A percentile compares a stretch with the other conserved stretches of the same genome.
Conservation (phyloP, 768 basidiomycete genomes). For the Suillus americanus region DNA sequence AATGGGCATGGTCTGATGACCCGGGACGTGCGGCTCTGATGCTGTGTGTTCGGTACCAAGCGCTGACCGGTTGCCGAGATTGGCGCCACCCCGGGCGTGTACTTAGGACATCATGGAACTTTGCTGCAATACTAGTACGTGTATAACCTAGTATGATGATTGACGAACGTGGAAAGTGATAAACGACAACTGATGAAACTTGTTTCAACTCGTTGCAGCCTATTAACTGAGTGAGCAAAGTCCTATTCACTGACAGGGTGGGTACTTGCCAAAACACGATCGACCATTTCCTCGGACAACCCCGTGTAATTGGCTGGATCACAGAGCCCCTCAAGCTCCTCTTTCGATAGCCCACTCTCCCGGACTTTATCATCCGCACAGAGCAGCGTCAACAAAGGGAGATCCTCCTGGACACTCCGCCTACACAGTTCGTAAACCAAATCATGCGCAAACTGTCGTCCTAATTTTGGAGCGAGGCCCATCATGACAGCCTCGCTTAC, state of each 20-base stretch:
- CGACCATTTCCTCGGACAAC: slow-evolving; percentile 30
- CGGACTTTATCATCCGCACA: slow-evolving; percentile 27
- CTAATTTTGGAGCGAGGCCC: slow-evolving; percentile 40
- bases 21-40: neutral
- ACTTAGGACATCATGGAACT: neutral
- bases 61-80: neutral
- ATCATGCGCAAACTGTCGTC: slow-evolving; percentile 46
- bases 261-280: slow-evolving; percentile 11
- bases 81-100: neutral
- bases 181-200: neutral
- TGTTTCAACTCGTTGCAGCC: neutral
- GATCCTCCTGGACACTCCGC: slow-evolving; percentile 23
- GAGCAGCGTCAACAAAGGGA: slow-evolving; percentile 35
- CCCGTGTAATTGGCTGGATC: slow-evolving; percentile 41
- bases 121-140: neutral
- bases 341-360: slow-evolving; percentile 23
- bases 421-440: slow-evolving; percentile 43
- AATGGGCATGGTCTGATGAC: neutral
- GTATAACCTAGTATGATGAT: neutral
- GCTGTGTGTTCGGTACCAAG: neutral
- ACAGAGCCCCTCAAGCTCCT: slow-evolving; percentile 34
- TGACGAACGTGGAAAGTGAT: neutral
- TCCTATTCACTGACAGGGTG: neutral
- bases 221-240: neutral
- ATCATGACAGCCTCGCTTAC: slow-evolving; percentile 50